phyloP scores from a whole-genome alignment of 1,284 basidiomycete species.

The Trichosporon sp. region DNA sequence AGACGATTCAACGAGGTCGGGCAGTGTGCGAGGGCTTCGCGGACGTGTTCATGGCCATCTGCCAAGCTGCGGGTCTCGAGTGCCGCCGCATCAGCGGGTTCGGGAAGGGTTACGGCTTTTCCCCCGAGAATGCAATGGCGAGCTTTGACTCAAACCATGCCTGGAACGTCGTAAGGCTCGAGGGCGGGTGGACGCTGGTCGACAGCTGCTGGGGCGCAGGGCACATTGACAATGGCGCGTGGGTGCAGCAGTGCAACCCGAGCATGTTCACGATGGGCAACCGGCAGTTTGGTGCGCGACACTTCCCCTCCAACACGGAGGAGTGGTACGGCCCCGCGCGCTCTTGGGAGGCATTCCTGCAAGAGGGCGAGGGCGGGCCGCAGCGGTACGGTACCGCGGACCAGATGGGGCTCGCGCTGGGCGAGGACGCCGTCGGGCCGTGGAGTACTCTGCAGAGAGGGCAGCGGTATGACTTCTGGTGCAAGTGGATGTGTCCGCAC shows the following conservation, averaged over 20 bases:
- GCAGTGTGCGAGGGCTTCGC: slow-evolving; percentile 31
- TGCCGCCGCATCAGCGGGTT: slow-evolving; percentile 19
- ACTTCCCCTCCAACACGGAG: slow-evolving; percentile 20
- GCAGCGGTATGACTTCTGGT: slow-evolving; percentile 19
- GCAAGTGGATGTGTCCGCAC: slow-evolving; percentile 25
- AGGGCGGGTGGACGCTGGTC: slow-evolving; percentile 31
- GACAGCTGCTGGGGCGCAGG: slow-evolving; percentile 34
- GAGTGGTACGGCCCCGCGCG: slow-evolving; percentile 13
- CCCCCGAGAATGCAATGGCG: not conserved
- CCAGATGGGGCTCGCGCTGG: slow-evolving; percentile 14
- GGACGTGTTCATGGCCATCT: slow-evolving; percentile 23
- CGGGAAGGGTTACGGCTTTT: slow-evolving; percentile 29
- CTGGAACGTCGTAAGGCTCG: slow-evolving; percentile 31
- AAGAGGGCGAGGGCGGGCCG: slow-evolving; percentile 10
- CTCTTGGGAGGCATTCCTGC: slow-evolving; percentile 25
- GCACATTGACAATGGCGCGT: not conserved
- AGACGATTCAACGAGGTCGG: slow-evolving; percentile 24
- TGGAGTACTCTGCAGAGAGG: not conserved
- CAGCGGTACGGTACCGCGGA: slow-evolving; percentile 3
- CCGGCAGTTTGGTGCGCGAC: slow-evolving; percentile 22
- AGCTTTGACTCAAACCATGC: slow-evolving; percentile 22
- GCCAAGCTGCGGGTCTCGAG: slow-evolving; percentile 21
- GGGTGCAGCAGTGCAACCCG: slow-evolving; percentile 18
- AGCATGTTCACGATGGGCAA: slow-evolving; percentile 23
- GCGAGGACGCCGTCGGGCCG: not conserved